Base-by-base conservation (phyloP, 1,284 basidiomycete genomes). In the Tilletia horrida region DNA sequence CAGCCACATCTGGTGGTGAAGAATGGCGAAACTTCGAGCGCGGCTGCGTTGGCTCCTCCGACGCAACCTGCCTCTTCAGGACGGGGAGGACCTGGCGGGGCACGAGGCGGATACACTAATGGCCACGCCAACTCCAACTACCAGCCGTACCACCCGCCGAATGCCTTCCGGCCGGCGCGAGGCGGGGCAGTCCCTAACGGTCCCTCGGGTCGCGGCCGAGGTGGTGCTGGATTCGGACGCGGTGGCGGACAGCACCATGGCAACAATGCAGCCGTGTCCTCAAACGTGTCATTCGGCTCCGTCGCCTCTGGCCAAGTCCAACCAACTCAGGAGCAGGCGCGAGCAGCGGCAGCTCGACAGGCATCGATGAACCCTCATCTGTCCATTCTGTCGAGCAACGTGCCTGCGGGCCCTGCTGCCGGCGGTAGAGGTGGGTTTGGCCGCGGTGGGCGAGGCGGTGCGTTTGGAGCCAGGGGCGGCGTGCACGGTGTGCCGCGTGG, bases 1-100 rank as follows among this genome's bases (percentile, higher is more conserved):
- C 73, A 76, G 67, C 76, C 79, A 3, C 78, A 80, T 43, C 74
- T 79, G 52, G 76, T 63, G n/a, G 62, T 67, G 4, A 11, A 63
- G 13, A 64, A 59, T 16, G 55, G 42, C 11, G 43, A 35, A 16
- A 43, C 61, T 18, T 45, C 61, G 35, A 23, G 40, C 23, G 40
- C 31, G 29, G n/a, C 50, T 3, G 21, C 50, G 16, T 14, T 25
- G 25, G 55, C 55, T 3, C 27, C 23, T 16, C 25, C 14, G 6
- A 27, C 23, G 14, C 50, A 52, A 13, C 50, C 16, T 27, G 13
- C 21, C 6, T 3, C 13, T 13, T 27, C 21, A 13, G 50, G 50
- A 23, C 47, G 47, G 13, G 47, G 47, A 8, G 47, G 47, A 8
- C 11, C n/a, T 16, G 47, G 47, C 31, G 27, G 55, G 14, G 14